Percentiles rank a stretch among this genome's conserved stretches.
These are phyloP conservation scores for Domatiomyces catenatus DNA, from an alignment of 2,329 filamentous ascomycete genomes.

Conservation along the genomic window DNA sequence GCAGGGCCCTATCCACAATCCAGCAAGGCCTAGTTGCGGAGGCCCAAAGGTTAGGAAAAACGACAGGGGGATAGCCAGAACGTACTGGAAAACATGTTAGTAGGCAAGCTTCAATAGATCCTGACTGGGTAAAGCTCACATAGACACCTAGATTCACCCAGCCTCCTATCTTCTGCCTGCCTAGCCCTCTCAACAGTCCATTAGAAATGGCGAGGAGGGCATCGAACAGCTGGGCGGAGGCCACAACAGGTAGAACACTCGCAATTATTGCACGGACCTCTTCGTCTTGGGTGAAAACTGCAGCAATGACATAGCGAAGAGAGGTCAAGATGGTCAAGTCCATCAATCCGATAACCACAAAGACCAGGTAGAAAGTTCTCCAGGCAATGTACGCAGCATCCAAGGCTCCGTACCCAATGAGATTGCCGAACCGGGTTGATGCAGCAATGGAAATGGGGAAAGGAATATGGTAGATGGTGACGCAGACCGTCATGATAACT, in stretches of 20 bases:
- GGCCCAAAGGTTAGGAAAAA: slow-evolving; percentile 56
- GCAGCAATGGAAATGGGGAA: slow-evolving; percentile 71
- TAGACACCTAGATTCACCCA: slow-evolving; percentile 66
- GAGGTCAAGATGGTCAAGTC: slow-evolving; percentile 51
- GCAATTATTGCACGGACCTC: slow-evolving; percentile 49
- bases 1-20: slow-evolving; percentile 50
- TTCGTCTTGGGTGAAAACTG: slow-evolving; percentile 50
- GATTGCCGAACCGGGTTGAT: slow-evolving; percentile 66
- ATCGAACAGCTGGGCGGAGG: slow-evolving; percentile 70
- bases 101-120: too few species aligned
- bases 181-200: slow-evolving; percentile 62
- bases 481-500: slow-evolving; percentile 59
- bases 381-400: slow-evolving; percentile 58
- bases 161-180: slow-evolving; percentile 64
- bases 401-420: slow-evolving; percentile 64
- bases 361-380: slow-evolving; percentile 49
- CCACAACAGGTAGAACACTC: slow-evolving; percentile 53
- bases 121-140: slow-evolving; percentile 3
- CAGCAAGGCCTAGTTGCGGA: slow-evolving; percentile 49
- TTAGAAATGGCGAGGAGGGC: slow-evolving; percentile 56
- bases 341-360: slow-evolving; percentile 49
- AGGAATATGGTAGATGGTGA: slow-evolving; percentile 68
- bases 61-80: slow-evolving; percentile 59
- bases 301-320: slow-evolving; percentile 52
- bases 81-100: slow-evolving; percentile 31